Percentiles rank a stretch among this genome's conserved stretches.
phyloP scores from a whole-genome alignment of 495 filamentous ascomycete species.

The Tuber magnatum region DNA sequence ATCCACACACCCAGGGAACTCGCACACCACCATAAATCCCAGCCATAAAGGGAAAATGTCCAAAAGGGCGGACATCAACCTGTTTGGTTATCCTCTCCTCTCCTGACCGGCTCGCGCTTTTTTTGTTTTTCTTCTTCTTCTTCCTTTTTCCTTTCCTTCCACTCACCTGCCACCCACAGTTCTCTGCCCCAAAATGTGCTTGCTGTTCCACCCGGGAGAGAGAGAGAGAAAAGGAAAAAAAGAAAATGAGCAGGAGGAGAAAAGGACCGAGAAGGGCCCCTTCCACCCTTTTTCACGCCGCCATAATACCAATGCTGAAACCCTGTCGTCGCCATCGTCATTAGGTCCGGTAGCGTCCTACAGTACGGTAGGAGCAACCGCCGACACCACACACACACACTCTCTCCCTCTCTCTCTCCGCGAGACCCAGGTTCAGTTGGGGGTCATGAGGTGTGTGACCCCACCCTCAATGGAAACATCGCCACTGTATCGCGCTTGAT shows the following conservation, averaged over 20 bases:
- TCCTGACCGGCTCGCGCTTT: not conserved
- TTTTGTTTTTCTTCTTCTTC: not conserved
- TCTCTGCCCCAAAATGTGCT: not conserved
- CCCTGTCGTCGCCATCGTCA: not conserved
- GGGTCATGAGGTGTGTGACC: slow-evolving; percentile 2
- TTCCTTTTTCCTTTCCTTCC: not conserved
- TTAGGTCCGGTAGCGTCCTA: not conserved
- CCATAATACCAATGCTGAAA: slow-evolving; percentile 1
- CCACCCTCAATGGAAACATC: not conserved
- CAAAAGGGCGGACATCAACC: not conserved
- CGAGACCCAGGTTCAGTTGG: not conserved
- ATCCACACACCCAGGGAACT: not conserved
- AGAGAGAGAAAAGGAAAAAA: not conserved
- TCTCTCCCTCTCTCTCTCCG: not conserved
- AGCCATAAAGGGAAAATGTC: not conserved
- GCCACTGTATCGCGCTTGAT: not conserved
- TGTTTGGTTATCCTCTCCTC: not conserved
- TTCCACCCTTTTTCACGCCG: not conserved
- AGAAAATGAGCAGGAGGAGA: not conserved
- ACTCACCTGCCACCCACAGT: not conserved
- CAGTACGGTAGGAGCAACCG: not conserved
- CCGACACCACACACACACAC: not conserved
- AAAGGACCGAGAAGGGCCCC: not conserved
- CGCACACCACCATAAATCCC: not conserved
- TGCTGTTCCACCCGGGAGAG: not conserved